Evolutionary conservation across 2,329 filamentous ascomycete species (phyloP), one percentile per base, ranked within the genome.

Genomic region (Fusarium proliferatum): DNA sequence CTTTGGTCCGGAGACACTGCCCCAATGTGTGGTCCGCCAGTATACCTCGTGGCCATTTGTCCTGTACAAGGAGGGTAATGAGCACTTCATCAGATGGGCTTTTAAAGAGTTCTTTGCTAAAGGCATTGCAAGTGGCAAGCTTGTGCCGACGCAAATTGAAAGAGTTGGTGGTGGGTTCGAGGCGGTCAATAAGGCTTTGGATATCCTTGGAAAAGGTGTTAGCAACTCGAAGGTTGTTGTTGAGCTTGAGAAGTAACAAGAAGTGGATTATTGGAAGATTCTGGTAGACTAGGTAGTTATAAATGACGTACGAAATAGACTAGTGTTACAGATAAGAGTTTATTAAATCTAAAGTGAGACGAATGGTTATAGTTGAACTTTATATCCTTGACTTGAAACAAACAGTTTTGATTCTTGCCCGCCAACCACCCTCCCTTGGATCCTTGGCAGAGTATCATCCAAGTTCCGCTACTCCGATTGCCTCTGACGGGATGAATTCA

Each of bases 251-350:
- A 28, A 53, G 49, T 53, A 6, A 51, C 5, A 34, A 9, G n/a
- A 19, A 8, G 4, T 12, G 8, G 11, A 13, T 7, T 19, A 2
- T 4, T 7, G 2, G 8, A 23, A 4, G 3, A 23, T 7, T 3
- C 4, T 51, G 4, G 2, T 23, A 23, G n/a, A 34, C 3, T 15
- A 26, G 8, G 15, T 5, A 19, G 2, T 19, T 51, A 10, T 15
- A 23, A n/a, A 13, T 23, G 8, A 19, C 3, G 1, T 34, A 9
- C 5, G 10, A n/a, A 19, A 34, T 13, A 23, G 3, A 19, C 48
- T 34, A 51, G 30, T 51, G n/a, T 34, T 51, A 1, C 11, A 51
- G 16, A 23, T 51, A 19, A 15, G 11, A 8, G 12, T 15, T 34
- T 9, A 7, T 19, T 7, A 2, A 23, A 19, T 12, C 6, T 10